Conservation (phyloP, 2,329 filamentous ascomycete genomes). For the Rachicladosporium sp. region DNA sequence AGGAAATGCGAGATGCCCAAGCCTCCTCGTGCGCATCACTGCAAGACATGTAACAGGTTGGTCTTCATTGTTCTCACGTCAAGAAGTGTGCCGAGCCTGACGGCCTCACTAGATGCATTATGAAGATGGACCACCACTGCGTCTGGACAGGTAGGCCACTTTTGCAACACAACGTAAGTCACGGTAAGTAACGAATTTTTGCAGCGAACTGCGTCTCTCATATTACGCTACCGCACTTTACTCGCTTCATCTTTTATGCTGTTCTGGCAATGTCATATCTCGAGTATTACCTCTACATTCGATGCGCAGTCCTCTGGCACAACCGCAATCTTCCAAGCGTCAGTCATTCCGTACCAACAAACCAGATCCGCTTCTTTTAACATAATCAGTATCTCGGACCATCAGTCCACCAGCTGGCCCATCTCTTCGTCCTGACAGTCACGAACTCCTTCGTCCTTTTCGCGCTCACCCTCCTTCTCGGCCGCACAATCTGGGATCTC, state of each 20-base stretch:
- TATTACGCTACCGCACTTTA: constrained; percentile 69
- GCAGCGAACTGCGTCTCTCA: constrained; percentile 64
- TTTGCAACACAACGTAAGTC: neutral
- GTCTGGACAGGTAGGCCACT: constrained; percentile 53
- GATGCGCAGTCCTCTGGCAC: constrained; percentile 49
- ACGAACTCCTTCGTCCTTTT: constrained; percentile 48
- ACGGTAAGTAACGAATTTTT: constrained; percentile 20
- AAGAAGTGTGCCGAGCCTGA: neutral
- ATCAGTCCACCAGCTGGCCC: constrained; percentile 43
- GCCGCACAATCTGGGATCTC: constrained; percentile 50
- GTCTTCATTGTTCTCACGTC: constrained; percentile 4
- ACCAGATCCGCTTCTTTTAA: neutral
- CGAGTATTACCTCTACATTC: constrained; percentile 46
- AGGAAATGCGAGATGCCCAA: constrained; percentile 63
- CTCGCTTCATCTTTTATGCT: constrained; percentile 63
- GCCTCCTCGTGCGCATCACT: constrained; percentile 70
- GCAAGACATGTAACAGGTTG: constrained; percentile 57
- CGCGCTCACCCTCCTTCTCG: constrained; percentile 51
- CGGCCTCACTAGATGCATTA: constrained; percentile 37
- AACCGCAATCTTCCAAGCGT: constrained; percentile 55
- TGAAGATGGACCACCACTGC: constrained; percentile 79
- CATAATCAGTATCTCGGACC: constrained; percentile 54
- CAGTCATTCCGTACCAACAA: constrained; percentile 16
- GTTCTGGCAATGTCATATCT: constrained; percentile 52
- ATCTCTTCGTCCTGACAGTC: constrained; percentile 49